Base-by-base conservation (phyloP, 192 early-diverging fungal genomes). In the Spizellomyces sp. region DNA sequence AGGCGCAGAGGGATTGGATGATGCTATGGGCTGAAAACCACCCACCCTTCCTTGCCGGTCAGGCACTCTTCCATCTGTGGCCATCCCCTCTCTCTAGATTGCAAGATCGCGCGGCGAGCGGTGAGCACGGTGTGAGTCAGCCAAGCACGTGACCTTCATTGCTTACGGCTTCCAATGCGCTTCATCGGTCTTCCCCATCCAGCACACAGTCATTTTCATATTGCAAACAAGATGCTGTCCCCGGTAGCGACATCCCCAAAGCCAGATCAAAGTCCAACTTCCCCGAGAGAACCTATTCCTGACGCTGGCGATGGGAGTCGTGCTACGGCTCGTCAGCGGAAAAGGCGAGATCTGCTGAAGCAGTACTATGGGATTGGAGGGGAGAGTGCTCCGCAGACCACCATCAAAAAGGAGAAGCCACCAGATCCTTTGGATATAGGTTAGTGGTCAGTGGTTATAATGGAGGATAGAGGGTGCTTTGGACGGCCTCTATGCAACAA, bases 391-490 rank as follows among this genome's bases (percentile, higher is more conserved):
- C 57, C 50, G 4, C 42, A 36, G 14, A 10, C 21, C 9, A 36
- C 65, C 12, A 66, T 66, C 14, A 50, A 45, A 54, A 83, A 64
- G 69, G 19, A 48, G 5, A 60, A 81, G 44, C 82, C 81, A 22
- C 70, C 84, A 42, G 82, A 89, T 66, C 88, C 88, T 4, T 80
- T 90, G 36, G 90, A 94, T 75, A 80, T 94, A 56, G 92, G 90
- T 91, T 76, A 6, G 61, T 58, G 14, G 48, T 12, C n/a, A n/a
- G n/a, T n/a, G 27, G 27, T 3, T 36, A 36, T 36, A 36, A 36
- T 36, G 27, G 27, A 36, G 27, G 27, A 36, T 36, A 36, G 0
- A 36, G 27, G 27, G 3, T 36, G 27, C 27, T 36, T 36, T 3
- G 27, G 27, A 36, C 3, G 27, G 27, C 27, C 1, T 36, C 27